Evolutionary conservation across 2,329 filamentous ascomycete genomes (phyloP).

Genomic region (Geosmithia flava): DNA sequence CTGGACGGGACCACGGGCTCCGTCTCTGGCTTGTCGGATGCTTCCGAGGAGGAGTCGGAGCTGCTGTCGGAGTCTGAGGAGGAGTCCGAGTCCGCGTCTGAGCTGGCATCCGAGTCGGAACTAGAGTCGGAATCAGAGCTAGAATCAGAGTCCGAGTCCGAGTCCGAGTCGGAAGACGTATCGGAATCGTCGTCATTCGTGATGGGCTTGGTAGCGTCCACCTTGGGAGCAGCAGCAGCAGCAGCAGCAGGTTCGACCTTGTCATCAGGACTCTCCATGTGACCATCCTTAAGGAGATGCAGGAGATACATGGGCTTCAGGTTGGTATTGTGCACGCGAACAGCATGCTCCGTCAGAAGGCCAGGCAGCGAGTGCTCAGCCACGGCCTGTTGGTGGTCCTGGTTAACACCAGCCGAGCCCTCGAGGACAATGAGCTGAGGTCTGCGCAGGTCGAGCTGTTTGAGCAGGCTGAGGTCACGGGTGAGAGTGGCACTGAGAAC

Average conservation of each 20-base stretch:
- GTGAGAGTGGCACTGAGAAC: slow-evolving; percentile 91
- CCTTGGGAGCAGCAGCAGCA: slow-evolving; percentile 7
- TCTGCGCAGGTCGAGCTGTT: slow-evolving; percentile 56
- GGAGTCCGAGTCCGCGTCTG: slow-evolving; percentile 11
- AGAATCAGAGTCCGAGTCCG: slow-evolving; percentile 15
- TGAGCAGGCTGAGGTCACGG: slow-evolving; percentile 68
- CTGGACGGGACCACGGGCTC: slow-evolving; percentile 17
- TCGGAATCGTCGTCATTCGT: slow-evolving; percentile 12
- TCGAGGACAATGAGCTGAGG: slow-evolving; percentile 71
- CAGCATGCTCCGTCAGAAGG: slow-evolving; percentile 49
- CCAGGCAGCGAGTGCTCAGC: slow-evolving; percentile 44
- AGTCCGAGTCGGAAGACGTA: slow-evolving; percentile 14
- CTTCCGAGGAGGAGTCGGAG: slow-evolving; percentile 17
- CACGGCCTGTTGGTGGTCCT: slow-evolving; percentile 22
- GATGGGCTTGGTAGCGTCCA: slow-evolving; percentile 3
- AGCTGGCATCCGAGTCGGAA: slow-evolving; percentile 15
- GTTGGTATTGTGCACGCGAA: slow-evolving; percentile 56
- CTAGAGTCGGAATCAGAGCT: slow-evolving; percentile 19
- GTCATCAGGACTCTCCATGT: slow-evolving; percentile 21
- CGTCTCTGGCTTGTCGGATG: slow-evolving; percentile 16
- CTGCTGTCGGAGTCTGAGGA: slow-evolving; percentile 14
- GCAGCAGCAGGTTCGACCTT: slow-evolving; percentile 3
- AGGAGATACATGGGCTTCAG: slow-evolving; percentile 80
- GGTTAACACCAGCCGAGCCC: slow-evolving; percentile 19
- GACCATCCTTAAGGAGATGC: slow-evolving; percentile 51